phyloP scores from a whole-genome alignment of 805 yeast genomes.

The Monosporozyma unispora region DNA sequence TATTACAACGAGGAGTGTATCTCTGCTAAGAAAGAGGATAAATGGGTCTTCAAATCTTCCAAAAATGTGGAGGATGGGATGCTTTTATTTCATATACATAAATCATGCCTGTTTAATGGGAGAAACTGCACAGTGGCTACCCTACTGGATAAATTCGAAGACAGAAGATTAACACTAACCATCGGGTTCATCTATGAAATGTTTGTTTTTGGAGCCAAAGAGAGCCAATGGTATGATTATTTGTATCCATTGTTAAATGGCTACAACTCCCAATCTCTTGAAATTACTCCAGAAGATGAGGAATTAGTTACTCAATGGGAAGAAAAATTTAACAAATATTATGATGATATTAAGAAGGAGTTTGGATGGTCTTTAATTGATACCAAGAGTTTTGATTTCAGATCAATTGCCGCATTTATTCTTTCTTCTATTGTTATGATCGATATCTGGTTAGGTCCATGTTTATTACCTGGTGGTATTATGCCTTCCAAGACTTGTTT shows the following conservation, averaged over 20 bases:
- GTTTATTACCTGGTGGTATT: background rate
- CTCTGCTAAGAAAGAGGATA: background rate
- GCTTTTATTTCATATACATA: background rate
- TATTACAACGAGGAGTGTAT: background rate
- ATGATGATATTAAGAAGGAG: background rate
- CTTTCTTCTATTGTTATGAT: background rate
- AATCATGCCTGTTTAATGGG: constrained; percentile 1
- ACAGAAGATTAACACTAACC: background rate
- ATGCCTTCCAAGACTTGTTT: background rate
- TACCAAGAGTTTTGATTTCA: background rate
- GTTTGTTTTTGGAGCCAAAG: background rate
- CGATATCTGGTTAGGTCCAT: background rate
- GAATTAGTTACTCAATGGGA: background rate
- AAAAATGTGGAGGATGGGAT: background rate
- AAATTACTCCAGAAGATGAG: background rate
- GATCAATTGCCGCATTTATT: background rate
- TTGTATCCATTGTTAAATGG: background rate
- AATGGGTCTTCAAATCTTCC: background rate
- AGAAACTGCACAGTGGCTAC: constrained; percentile 4
- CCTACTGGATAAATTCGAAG: background rate
- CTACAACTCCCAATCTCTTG: background rate
- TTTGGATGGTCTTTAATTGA: background rate
- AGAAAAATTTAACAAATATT: background rate
- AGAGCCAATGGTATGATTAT: constrained; percentile 1
- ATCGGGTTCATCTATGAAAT: background rate